Conservation (phyloP, 2,329 filamentous ascomycete species). For the Chaetomium globosum region DNA sequence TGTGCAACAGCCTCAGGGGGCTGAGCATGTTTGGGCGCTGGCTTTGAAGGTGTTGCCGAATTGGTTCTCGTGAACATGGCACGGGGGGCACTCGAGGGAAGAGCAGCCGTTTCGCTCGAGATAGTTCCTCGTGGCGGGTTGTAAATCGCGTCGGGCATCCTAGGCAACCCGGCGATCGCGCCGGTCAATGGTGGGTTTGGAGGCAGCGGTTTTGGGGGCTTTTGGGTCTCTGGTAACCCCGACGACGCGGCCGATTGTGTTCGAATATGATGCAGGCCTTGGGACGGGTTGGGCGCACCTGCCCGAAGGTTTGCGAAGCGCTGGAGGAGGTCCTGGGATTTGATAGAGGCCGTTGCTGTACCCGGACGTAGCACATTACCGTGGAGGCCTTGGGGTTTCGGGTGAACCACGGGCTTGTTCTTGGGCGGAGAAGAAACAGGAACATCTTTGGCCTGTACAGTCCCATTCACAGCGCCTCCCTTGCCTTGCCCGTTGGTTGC, state of each 20-base stretch:
- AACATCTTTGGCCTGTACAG: slow-evolving; percentile 30
- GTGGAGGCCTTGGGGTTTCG: slow-evolving; percentile 69
- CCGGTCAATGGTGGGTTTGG: slow-evolving; percentile 55
- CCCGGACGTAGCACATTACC: slow-evolving; percentile 57
- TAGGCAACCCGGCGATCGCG: slow-evolving; percentile 63
- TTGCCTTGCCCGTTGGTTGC: background rate
- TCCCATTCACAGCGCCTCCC: background rate
- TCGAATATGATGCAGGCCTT: slow-evolving; percentile 56
- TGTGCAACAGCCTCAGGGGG: slow-evolving; percentile 33
- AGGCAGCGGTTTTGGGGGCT: slow-evolving; percentile 50
- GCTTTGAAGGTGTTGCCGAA: slow-evolving; percentile 50
- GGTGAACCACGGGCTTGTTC: slow-evolving; percentile 57
- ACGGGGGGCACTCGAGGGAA: slow-evolving; percentile 66
- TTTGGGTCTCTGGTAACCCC: slow-evolving; percentile 43
- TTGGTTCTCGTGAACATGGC: slow-evolving; percentile 64
- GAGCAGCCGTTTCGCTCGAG: slow-evolving; percentile 64
- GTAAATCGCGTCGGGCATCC: slow-evolving; percentile 74
- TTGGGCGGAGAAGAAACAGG: slow-evolving; percentile 37
- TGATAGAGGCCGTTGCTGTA: slow-evolving; percentile 39
- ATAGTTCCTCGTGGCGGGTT: slow-evolving; percentile 74
- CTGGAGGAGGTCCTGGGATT: slow-evolving; percentile 54
- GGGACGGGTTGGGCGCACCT: slow-evolving; percentile 40
- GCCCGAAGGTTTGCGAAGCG: slow-evolving; percentile 62
- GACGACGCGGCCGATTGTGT: slow-evolving; percentile 51
- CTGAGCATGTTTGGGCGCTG: slow-evolving; percentile 35